A percentile compares a stretch with the other conserved stretches of the same genome.
Evolutionary conservation across 179 eudicot species (phyloP).

Genomic region (Silene noctiflora): DNA sequence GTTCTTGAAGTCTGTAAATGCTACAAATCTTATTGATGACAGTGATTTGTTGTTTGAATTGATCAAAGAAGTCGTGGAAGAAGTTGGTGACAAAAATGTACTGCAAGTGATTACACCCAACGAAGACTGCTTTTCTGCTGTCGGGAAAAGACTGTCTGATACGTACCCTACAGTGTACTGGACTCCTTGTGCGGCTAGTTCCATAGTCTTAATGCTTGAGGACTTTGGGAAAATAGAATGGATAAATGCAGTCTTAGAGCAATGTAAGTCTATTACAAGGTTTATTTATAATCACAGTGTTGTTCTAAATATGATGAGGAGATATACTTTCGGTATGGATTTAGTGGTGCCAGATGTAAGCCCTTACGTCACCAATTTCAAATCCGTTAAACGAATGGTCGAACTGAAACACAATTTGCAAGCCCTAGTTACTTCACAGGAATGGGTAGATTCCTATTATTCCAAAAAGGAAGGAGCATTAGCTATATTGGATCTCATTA

Average conservation of each 20-base stretch:
- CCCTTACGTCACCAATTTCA: conserved; percentile 50
- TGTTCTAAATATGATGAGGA: conserved; percentile 79
- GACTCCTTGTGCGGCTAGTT: conserved; percentile 83
- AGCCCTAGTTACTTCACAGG: conserved; percentile 86
- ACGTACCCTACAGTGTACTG: conserved; percentile 65
- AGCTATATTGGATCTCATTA: conserved; percentile 60
- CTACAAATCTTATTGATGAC: conserved; percentile 48
- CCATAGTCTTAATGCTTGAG: conserved; percentile 60
- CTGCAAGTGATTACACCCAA: conserved; percentile 68
- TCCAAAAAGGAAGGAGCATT: conserved; percentile 70
- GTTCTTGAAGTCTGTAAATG: conserved; percentile 67
- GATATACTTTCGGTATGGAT: conserved; percentile 80
- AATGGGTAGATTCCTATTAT: conserved; percentile 84
- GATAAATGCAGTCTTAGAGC: conserved; percentile 56
- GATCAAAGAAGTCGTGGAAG: conserved; percentile 70
- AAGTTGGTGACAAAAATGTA: conserved; percentile 68
- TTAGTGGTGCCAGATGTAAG: conserved; percentile 61
- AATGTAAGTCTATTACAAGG: conserved; percentile 69
- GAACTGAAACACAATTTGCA: conserved; percentile 71
- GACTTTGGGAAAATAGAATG: conserved; percentile 62
- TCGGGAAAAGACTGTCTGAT: conserved; percentile 59
- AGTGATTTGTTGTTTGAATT: conserved; percentile 49
- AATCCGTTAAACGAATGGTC: conserved; percentile 66
- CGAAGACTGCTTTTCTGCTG: conserved; percentile 56
- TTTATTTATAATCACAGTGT: conserved; percentile 64